phyloP scores from a whole-genome alignment of 2,329 filamentous ascomycete genomes.

The Exophiala sp. region DNA sequence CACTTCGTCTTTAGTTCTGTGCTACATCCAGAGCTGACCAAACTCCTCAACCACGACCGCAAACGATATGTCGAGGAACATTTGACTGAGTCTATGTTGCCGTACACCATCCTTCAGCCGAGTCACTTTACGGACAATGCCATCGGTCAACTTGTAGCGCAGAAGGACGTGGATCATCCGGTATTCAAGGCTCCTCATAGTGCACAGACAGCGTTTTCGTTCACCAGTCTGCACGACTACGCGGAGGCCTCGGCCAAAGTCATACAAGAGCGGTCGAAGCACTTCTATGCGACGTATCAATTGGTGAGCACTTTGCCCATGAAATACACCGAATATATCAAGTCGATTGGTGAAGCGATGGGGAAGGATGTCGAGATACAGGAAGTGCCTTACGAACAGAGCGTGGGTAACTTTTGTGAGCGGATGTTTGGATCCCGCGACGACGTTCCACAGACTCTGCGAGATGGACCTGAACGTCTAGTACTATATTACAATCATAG shows the following conservation, averaged over 20 bases:
- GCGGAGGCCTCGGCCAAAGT: constrained; percentile 8
- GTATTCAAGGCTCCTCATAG: constrained; percentile 3
- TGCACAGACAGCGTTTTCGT: constrained; percentile 1
- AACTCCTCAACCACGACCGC: constrained; percentile 24
- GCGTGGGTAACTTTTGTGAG: neutral
- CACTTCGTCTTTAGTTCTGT: constrained; percentile 39
- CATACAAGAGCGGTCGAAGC: constrained; percentile 1
- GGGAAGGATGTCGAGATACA: constrained; percentile 7
- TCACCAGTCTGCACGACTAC: constrained; percentile 7
- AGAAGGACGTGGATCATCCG: neutral
- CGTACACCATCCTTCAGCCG: constrained; percentile 30
- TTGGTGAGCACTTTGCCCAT: constrained; percentile 7
- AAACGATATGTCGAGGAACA: constrained; percentile 34
- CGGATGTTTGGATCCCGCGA: neutral
- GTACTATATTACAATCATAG: constrained; percentile 11
- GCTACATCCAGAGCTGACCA: constrained; percentile 33
- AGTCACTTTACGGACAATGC: constrained; percentile 12
- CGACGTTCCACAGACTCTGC: neutral
- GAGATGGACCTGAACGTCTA: constrained; percentile 2
- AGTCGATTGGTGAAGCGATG: neutral
- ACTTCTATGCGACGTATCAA: constrained; percentile 11
- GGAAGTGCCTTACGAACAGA: constrained; percentile 2
- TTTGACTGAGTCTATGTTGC: constrained; percentile 34
- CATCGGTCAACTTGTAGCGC: constrained; percentile 1
- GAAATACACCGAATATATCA: constrained; percentile 7